Percentiles rank a stretch among this genome's conserved stretches.
Conservation (phyloP, 2,329 filamentous ascomycete species). For the Gyromitra esculenta region DNA sequence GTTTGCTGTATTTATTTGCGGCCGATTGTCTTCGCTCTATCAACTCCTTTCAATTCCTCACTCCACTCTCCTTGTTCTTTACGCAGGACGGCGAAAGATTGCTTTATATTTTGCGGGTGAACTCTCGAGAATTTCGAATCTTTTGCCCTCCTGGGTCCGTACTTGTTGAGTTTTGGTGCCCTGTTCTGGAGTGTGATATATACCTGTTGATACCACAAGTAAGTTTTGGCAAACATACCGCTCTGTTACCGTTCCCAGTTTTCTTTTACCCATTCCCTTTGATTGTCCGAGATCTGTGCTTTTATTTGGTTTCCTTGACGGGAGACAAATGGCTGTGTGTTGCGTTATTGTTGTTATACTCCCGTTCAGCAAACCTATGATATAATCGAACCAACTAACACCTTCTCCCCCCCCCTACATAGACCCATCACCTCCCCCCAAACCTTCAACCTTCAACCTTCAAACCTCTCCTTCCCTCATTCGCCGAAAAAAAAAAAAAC, state of each 20-base stretch:
- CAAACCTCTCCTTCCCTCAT: background rate
- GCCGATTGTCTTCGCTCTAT: conserved; percentile 1
- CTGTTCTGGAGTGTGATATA: conserved; percentile 6
- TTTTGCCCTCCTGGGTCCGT: conserved; percentile 5
- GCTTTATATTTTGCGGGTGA: conserved; percentile 5
- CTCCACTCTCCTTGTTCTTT: conserved; percentile 7
- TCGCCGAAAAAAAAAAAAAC: background rate
- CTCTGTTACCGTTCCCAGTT: background rate
- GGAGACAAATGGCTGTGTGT: background rate
- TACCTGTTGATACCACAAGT: conserved; percentile 16
- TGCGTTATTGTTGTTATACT: background rate
- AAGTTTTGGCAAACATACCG: conserved; percentile 20
- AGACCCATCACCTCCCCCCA: background rate
- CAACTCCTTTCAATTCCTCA: conserved; percentile 1
- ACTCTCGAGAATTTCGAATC: conserved; percentile 13
- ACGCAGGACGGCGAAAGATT: background rate
- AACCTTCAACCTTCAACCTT: background rate
- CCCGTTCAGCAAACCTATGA: conserved; percentile 4
- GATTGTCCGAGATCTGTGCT: conserved; percentile 6
- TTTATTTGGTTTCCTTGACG: conserved; percentile 7
- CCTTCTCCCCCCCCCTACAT: background rate
- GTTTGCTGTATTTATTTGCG: conserved; percentile 37
- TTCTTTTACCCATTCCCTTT: background rate
- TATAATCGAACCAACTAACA: conserved; percentile 19
- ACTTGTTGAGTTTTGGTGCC: conserved; percentile 5